Base-by-base conservation (phyloP, 306 rosid genomes). In the Datisca glomerata region DNA sequence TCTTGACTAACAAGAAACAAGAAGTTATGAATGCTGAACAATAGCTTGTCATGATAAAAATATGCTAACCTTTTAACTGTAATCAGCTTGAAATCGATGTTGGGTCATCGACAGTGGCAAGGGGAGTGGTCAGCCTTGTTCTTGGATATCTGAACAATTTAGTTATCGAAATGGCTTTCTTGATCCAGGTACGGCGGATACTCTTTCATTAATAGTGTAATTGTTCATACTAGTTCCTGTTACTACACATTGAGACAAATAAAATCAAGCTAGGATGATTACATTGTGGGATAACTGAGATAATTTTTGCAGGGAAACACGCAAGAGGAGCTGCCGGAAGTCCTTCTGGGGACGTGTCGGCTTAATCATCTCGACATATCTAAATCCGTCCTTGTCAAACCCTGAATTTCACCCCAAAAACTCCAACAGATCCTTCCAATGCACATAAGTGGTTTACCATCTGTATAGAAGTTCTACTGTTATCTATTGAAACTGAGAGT, bases 181-280 rank as follows among this genome's bases (percentile, higher is more conserved):
- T 86, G 64, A 73, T 86, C 56, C 94, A 81, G 94, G 96, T 86
- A 45, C n/a, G n/a, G n/a, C n/a, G n/a, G n/a, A n/a, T n/a, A n/a
- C n/a, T n/a, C n/a, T n/a, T n/a, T n/a, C n/a, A n/a, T n/a, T n/a
- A n/a, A n/a, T n/a, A n/a, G n/a, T n/a, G n/a, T n/a, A n/a, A n/a
- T n/a, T n/a, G n/a, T n/a, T n/a, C n/a, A n/a, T n/a, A n/a, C n/a
- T n/a, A n/a, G n/a, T n/a, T n/a, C n/a, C n/a, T n/a, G n/a, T n/a
- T n/a, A n/a, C n/a, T n/a, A n/a, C n/a, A n/a, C n/a, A n/a, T n/a
- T 57, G 21, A 12, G 12, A 24, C 33, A 9, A 33, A 3, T 14
- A 4, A 18, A 0, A 4, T 24, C 7, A 14, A 22, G n/a, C 1
- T 17, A 29, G 14, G 29, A 8, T 21, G 47, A 4, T 28, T 28